Conservation (phyloP, 2,329 filamentous ascomycete species). For the Colletotrichum eremochloae region DNA sequence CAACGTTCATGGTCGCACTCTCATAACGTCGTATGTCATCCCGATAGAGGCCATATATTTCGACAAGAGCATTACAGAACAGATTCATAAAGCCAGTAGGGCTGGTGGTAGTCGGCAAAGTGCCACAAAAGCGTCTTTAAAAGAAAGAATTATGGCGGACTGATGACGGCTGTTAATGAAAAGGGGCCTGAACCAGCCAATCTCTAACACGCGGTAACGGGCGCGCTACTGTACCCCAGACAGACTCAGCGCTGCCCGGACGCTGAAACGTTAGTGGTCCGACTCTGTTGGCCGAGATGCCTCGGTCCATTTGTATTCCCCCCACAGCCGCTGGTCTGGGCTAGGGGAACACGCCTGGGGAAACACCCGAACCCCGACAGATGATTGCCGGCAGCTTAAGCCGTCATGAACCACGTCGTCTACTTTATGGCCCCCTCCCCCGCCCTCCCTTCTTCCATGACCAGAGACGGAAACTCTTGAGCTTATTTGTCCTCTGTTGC, state of each 20-base stretch:
- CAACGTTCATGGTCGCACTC: not conserved
- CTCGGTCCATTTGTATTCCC: conserved; percentile 37
- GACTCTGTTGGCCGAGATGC: conserved; percentile 37
- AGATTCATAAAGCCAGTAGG: not conserved
- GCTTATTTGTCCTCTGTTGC: conserved; percentile 20
- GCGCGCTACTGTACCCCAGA: conserved; percentile 39
- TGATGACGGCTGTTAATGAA: conserved; percentile 18
- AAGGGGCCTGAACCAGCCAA: rapidly evolving
- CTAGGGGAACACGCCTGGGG: conserved; percentile 19
- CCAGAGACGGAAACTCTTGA: conserved; percentile 29
- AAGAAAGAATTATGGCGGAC: not conserved
- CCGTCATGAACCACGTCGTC: conserved; percentile 36
- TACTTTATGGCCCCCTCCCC: conserved; percentile 27
- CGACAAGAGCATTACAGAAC: not conserved
- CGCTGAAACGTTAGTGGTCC: conserved; percentile 15
- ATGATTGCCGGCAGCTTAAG: conserved; percentile 39
- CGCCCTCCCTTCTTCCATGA: conserved; percentile 9
- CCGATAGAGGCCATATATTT: not conserved
- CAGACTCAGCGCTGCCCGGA: conserved; percentile 19
- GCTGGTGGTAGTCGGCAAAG: conserved; percentile 13
- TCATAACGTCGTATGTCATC: conserved; percentile 17
- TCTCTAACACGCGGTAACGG: conserved; percentile 16
- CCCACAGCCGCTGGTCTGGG: conserved; percentile 33
- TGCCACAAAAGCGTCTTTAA: not conserved
- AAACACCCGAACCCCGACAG: conserved; percentile 33